Conservation (phyloP, 108 stramenopile genomes). For the Licmophora abbreviata region DNA sequence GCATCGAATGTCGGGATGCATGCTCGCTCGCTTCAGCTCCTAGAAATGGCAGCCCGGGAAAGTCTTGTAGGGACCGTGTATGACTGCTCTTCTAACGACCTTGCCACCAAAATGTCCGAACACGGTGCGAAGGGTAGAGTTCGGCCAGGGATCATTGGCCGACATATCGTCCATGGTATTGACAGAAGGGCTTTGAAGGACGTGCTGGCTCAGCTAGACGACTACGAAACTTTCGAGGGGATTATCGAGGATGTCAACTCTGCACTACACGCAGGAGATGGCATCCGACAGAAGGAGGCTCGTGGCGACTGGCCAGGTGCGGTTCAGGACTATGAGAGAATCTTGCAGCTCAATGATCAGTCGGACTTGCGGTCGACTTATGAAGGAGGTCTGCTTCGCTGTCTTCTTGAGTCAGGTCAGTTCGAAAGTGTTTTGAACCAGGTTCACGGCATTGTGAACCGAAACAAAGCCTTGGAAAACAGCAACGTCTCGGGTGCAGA, state of each 20-base stretch:
- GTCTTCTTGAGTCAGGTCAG: slow-evolving; percentile 73
- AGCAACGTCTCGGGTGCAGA: background rate
- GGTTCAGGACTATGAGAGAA: slow-evolving; percentile 74
- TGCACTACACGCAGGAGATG: slow-evolving; percentile 23
- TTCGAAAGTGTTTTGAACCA: slow-evolving; percentile 80
- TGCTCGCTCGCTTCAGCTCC: slow-evolving; percentile 60
- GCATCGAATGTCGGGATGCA: slow-evolving; percentile 71
- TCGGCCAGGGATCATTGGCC: background rate
- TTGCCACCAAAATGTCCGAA: slow-evolving; percentile 7
- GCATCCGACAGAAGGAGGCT: slow-evolving; percentile 56
- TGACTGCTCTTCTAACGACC: no score
- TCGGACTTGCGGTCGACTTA: slow-evolving; percentile 3
- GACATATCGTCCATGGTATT: slow-evolving; percentile 20
- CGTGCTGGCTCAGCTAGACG: slow-evolving; percentile 53
- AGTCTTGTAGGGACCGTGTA: slow-evolving; percentile 18
- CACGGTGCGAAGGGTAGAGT: background rate
- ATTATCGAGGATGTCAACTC: slow-evolving; percentile 29
- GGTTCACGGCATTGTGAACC: slow-evolving; percentile 38
- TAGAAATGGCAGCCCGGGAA: slow-evolving; percentile 63
- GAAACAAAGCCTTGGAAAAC: slow-evolving; percentile 2
- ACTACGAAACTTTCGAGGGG: slow-evolving; percentile 69
- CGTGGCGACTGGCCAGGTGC: slow-evolving; percentile 66
- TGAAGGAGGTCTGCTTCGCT: slow-evolving; percentile 52
- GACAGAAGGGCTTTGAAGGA: slow-evolving; percentile 37
- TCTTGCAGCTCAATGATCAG: slow-evolving; percentile 25